Base-by-base conservation (phyloP, 2,329 filamentous ascomycete genomes). In the Fusarium albidum region DNA sequence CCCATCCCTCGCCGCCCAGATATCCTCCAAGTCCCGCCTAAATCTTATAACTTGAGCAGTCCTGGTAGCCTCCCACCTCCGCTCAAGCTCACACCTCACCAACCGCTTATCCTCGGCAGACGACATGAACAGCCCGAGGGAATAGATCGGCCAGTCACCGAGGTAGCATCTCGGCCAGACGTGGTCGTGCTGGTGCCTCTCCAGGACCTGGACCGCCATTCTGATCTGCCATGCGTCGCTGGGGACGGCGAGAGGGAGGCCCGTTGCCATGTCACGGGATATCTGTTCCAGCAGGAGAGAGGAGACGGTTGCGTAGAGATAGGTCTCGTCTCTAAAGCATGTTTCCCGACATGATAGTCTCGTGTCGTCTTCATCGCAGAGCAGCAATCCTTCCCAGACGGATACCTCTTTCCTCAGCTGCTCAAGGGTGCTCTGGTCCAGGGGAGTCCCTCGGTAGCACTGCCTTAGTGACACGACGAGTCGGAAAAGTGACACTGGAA, bases 91-190 rank as follows among this genome's bases (percentile, higher is more conserved):
- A 13, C 33, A 31, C 4, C 55, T 58, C 4, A 68, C 21, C 4
- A 61, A 8, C 2, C 55, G 13, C 6, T 43, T 45, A 29, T 66
- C 59, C 14, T 61, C 52, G 4, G 45, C 13, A 0, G 38, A 27
- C 3, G 37, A 49, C 18, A 65, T 25, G 51, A 57, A 62, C 42
- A 48, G 52, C 3, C 37, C 71, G 40, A 45, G 56, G 12, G 54
- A 62, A 42, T 68, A 67, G 1, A 61, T 55, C 5, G 64, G 59
- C 54, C 65, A 68, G n/a, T 60, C 63, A 0, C 67, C 64, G 1
- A 70, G 62, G 14, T 64, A 73, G 25, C 67, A 68, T 1, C 45
- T 59, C 3, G 62, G 52, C 66, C 65, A 68, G 5, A 44, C 56
- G 2, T 44, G 41, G 10, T 61, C 56, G 1, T 43, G 6, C 27